phyloP scores from a whole-genome alignment of 768 basidiomycete genomes.

The Kwoniella pini region DNA sequence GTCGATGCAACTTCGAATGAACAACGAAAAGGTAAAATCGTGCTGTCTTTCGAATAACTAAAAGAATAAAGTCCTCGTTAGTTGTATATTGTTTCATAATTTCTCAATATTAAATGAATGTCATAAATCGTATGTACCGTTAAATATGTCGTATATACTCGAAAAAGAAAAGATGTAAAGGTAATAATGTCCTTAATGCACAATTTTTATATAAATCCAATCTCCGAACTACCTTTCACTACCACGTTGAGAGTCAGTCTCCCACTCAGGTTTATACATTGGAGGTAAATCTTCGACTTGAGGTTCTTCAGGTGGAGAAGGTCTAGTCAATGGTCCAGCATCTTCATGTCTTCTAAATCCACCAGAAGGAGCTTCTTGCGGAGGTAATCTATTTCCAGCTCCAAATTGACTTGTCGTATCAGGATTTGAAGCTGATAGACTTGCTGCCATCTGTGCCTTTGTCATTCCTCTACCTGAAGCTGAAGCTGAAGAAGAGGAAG shows the following conservation, averaged over 20 bases:
- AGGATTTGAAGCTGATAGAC: slow-evolving; percentile 30
- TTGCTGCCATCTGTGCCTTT: slow-evolving; percentile 41
- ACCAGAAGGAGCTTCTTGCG: slow-evolving; percentile 31
- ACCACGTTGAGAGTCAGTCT: slow-evolving; percentile 13
- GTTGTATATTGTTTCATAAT: no score
- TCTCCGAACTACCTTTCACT: neutral
- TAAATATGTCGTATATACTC: neutral
- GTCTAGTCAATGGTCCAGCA: slow-evolving; percentile 25
- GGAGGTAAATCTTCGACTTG: slow-evolving; percentile 45
- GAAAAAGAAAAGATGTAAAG: neutral
- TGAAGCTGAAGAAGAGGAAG: neutral
- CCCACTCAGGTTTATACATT: slow-evolving; percentile 42
- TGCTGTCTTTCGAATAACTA: neutral
- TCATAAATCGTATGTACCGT: neutral
- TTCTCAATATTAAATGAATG: no score
- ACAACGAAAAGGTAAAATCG: slow-evolving; percentile 28
- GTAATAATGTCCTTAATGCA: slow-evolving; percentile 7
- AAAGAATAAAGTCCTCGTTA: no score
- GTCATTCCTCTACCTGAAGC: slow-evolving; percentile 15
- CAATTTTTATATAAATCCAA: neutral
- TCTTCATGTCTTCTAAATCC: slow-evolving; percentile 44
- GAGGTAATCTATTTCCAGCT: slow-evolving; percentile 15
- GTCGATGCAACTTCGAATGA: slow-evolving; percentile 6
- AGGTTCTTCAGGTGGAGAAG: neutral
- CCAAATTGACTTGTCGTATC: slow-evolving; percentile 6